Evolutionary conservation across 2,329 filamentous ascomycete genomes (phyloP).

Genomic region (Sclerotinia borealis): DNA sequence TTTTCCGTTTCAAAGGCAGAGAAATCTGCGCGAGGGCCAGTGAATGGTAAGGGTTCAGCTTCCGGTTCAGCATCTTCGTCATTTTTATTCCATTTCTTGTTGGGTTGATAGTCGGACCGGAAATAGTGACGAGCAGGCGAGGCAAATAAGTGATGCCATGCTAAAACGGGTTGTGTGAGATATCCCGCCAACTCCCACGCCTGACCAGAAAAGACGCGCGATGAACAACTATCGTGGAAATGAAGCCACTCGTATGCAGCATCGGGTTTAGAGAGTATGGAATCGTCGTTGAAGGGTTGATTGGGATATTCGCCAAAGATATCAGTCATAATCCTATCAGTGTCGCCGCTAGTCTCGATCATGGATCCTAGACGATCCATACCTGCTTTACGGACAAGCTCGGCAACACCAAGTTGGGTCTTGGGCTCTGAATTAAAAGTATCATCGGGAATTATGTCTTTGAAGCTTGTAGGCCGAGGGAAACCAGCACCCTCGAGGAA

Average conservation of each 20-base stretch:
- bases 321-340: constrained; percentile 72
- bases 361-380: constrained; percentile 69
- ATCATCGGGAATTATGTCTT: constrained; percentile 25
- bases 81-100: constrained; percentile 37
- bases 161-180: constrained; percentile 77
- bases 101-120: constrained; percentile 34
- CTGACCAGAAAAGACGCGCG: constrained; percentile 72
- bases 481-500: constrained; percentile 77
- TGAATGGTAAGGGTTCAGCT: constrained; percentile 60
- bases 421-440: constrained; percentile 37
- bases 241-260: constrained; percentile 83
- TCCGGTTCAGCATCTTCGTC: constrained; percentile 20
- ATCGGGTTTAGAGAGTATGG: constrained; percentile 80
- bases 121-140: constrained; percentile 47
- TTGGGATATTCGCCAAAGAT: constrained; percentile 82
- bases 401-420: constrained; percentile 62
- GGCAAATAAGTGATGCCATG: constrained; percentile 87
- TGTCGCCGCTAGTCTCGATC: constrained; percentile 72
- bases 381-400: constrained; percentile 64
- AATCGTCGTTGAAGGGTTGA: constrained; percentile 89
- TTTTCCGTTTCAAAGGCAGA: constrained; percentile 75
- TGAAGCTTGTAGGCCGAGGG: constrained; percentile 31
- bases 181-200: constrained; percentile 92
- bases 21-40: constrained; percentile 76
- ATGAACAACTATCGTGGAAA: constrained; percentile 82